phyloP scores from a whole-genome alignment of 352 stramenopile species.

The Globisporangium viniferum region DNA sequence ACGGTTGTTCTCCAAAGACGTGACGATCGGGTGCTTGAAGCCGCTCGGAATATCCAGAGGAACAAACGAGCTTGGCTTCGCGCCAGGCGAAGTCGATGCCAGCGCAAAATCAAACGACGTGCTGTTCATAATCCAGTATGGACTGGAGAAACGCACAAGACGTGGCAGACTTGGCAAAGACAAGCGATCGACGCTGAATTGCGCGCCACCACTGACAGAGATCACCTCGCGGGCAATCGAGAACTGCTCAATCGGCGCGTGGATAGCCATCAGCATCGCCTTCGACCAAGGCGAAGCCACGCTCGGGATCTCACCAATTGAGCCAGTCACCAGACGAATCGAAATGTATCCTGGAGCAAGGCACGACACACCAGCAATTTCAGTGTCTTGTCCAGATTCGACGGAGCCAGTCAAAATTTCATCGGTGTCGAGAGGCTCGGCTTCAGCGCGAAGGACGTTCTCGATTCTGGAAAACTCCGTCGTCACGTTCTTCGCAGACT shows the following conservation, averaged over 20 bases:
- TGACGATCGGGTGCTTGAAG: conserved; percentile 68
- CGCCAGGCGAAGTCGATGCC: conserved; percentile 50
- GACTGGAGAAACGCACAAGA: conserved; percentile 76
- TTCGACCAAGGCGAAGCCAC: conserved; percentile 67
- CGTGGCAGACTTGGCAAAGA: conserved; percentile 64
- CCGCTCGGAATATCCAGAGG: conserved; percentile 37
- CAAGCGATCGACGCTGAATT: conserved; percentile 74
- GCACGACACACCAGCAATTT: conserved; percentile 73
- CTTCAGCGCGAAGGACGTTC: conserved; percentile 38
- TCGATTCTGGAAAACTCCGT: conserved; percentile 66
- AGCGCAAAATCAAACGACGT: conserved; percentile 67
- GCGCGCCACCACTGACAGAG: conserved; percentile 42
- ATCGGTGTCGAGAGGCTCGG: conserved; percentile 24
- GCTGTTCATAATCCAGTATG: conserved; percentile 87
- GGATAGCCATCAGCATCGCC: conserved; percentile 82
- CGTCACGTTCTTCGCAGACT: conserved; percentile 42
- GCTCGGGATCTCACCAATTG: conserved; percentile 18
- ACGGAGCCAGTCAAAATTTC: conserved; percentile 50
- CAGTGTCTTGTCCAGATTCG: conserved; percentile 64
- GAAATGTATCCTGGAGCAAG: conserved; percentile 70
- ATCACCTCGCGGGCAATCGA: conserved; percentile 61
- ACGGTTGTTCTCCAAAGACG: conserved; percentile 53
- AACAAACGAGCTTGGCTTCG: conserved; percentile 43
- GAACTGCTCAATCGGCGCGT: conserved; percentile 70
- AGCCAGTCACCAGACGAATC: conserved; percentile 50